Percentiles rank a stretch among this genome's conserved stretches.
phyloP scores from a whole-genome alignment of 2,329 filamentous ascomycete genomes.

The Corinectria fuckeliana region DNA sequence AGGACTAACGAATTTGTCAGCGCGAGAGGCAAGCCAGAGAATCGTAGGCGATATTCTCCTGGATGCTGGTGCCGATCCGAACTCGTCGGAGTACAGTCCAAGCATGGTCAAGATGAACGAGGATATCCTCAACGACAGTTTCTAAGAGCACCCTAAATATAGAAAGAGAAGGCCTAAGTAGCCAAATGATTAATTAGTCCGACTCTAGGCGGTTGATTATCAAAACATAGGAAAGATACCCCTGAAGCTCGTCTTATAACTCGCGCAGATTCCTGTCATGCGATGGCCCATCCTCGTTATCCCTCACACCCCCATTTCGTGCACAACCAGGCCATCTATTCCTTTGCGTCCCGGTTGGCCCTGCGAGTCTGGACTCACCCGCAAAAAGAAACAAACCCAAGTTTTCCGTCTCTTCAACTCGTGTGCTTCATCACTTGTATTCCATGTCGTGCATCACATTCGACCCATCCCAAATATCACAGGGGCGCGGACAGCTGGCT shows the following conservation, averaged over 20 bases:
- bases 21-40: slow-evolving; percentile 78
- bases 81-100: slow-evolving; percentile 66
- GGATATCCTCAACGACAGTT: slow-evolving; percentile 67
- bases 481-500: not conserved
- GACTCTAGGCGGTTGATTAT: not conserved
- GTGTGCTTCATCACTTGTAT: not conserved
- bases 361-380: not conserved
- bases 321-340: not conserved
- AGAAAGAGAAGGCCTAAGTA: not conserved
- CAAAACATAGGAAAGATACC: slow-evolving; percentile 13
- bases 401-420: no score
- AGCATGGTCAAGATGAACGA: slow-evolving; percentile 71
- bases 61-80: slow-evolving; percentile 71
- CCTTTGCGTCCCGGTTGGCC: not conserved
- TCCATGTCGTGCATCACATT: not conserved
- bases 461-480: not conserved
- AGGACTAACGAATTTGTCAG: slow-evolving; percentile 46
- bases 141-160: slow-evolving; percentile 46
- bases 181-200: not conserved
- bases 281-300: not conserved
- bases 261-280: not conserved
- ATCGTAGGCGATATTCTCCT: slow-evolving; percentile 83
- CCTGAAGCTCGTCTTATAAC: not conserved
- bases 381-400: not conserved
- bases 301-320: not conserved